Conservation (phyloP, 2,329 filamentous ascomycete genomes). For the Botrytis aclada region DNA sequence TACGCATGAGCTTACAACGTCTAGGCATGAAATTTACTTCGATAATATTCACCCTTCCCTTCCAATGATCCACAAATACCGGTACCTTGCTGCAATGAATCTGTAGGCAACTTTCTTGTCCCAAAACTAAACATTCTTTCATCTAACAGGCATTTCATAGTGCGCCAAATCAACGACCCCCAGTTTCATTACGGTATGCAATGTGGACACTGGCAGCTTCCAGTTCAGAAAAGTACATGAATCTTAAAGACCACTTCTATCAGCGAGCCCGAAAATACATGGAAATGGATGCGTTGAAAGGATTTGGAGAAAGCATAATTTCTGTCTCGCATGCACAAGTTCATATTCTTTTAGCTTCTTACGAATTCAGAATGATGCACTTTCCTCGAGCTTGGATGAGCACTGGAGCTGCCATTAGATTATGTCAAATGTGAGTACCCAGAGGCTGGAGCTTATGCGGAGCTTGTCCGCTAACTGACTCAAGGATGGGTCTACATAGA, state of each 20-base stretch:
- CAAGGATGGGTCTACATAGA: slow-evolving; percentile 88
- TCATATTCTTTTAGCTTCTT: slow-evolving; percentile 74
- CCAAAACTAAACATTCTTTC: not conserved
- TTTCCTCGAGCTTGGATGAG: slow-evolving; percentile 96
- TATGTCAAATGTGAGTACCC: slow-evolving; percentile 71
- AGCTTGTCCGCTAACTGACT: slow-evolving; percentile 39
- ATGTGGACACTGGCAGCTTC: slow-evolving; percentile 96
- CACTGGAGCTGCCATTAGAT: slow-evolving; percentile 73
- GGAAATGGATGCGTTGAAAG: slow-evolving; percentile 85
- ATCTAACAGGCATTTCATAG: slow-evolving; percentile 39
- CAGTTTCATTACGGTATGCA: slow-evolving; percentile 84
- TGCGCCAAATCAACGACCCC: slow-evolving; percentile 79
- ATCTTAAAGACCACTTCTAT: slow-evolving; percentile 85
- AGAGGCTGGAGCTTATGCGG: not conserved
- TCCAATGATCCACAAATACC: slow-evolving; percentile 85
- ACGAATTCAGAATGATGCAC: slow-evolving; percentile 97
- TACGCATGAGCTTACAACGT: slow-evolving; percentile 27
- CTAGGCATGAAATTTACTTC: slow-evolving; percentile 79
- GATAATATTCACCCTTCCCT: slow-evolving; percentile 82
- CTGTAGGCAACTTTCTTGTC: slow-evolving; percentile 48
- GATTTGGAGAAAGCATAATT: slow-evolving; percentile 85
- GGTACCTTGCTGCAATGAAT: slow-evolving; percentile 86
- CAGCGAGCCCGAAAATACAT: slow-evolving; percentile 84
- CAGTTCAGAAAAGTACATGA: slow-evolving; percentile 74
- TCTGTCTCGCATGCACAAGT: slow-evolving; percentile 83